Conservation (phyloP, 352 stramenopile genomes). For the Globisporangium perplexum region DNA sequence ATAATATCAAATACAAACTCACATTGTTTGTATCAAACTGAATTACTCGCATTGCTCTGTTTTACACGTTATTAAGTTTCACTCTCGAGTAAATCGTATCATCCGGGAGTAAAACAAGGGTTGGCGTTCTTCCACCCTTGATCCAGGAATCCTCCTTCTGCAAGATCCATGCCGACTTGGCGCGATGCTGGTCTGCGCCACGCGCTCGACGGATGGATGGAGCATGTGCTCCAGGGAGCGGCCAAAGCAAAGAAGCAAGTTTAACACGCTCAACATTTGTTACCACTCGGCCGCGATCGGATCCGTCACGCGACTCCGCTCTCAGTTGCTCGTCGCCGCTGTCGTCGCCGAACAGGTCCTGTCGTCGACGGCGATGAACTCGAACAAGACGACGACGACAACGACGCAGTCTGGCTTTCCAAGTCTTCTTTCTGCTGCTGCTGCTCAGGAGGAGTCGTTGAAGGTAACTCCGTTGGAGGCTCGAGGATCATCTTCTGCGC, state of each 20-base stretch:
- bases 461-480: constrained; percentile 26
- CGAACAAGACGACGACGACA: constrained; percentile 10
- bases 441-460: not conserved
- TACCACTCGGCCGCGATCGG: not conserved
- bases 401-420: constrained; percentile 11
- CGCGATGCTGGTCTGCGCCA: too few relatives aligned
- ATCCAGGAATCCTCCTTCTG: too few relatives aligned
- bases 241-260: not conserved
- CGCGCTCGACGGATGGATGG: too few relatives aligned
- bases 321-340: constrained; percentile 3
- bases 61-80: not conserved
- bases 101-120: too few relatives aligned
- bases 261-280: not conserved
- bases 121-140: too few relatives aligned
- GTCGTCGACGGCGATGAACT: constrained; percentile 1
- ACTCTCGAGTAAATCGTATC: too few relatives aligned
- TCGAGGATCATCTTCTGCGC: constrained; percentile 85
- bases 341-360: constrained; percentile 1
- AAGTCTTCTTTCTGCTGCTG: not conserved
- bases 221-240: too few relatives aligned
- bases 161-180: too few relatives aligned
- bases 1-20: too few relatives aligned
- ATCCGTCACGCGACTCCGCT: not conserved
- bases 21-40: too few relatives aligned
- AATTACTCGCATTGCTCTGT: too few relatives aligned